Conservation (phyloP, 2,329 filamentous ascomycete species). For the Aspergillus sp. region DNA sequence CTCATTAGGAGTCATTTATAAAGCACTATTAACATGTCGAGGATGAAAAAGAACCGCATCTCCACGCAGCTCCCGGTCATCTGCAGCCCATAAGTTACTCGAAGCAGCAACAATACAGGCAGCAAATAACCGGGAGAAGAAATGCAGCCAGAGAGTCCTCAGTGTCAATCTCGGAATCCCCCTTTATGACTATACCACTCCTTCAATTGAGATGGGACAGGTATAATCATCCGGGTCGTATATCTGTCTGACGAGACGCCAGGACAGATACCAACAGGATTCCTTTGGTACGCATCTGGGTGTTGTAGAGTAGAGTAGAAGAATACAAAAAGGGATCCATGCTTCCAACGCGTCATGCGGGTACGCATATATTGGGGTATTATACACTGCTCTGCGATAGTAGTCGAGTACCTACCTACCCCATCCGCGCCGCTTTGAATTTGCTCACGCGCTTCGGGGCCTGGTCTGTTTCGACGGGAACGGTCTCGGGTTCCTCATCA, state of each 20-base stretch:
- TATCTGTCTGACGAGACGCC: not conserved
- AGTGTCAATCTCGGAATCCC: conserved; percentile 21
- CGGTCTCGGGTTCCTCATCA: conserved; percentile 57
- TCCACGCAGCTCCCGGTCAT: conserved; percentile 11
- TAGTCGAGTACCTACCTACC: conserved; percentile 9
- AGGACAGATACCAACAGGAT: not conserved
- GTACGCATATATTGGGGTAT: too few relatives aligned
- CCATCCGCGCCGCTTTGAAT: conserved; percentile 40
- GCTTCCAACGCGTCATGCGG: too few relatives aligned
- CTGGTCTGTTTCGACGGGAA: conserved; percentile 58
- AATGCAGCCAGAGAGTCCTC: conserved; percentile 30
- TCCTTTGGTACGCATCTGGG: conserved; percentile 1
- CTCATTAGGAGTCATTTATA: too few relatives aligned
- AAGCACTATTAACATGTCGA: too few relatives aligned
- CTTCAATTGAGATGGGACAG: not conserved
- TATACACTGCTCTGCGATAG: not conserved
- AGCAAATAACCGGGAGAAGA: conserved; percentile 7
- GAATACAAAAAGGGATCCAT: conserved; percentile 1
- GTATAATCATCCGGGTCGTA: conserved; percentile 7
- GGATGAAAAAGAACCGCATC: conserved; percentile 31
- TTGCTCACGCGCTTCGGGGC: conserved; percentile 34
- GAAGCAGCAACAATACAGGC: conserved; percentile 12
- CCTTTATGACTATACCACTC: conserved; percentile 12
- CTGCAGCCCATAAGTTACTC: conserved; percentile 15
- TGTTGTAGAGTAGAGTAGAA: conserved; percentile 1